A percentile compares a stretch with the other conserved stretches of the same genome.
These are phyloP conservation scores for Anaeromyces robustus DNA, from an alignment of 192 early-diverging fungal genomes.

Conservation along the genomic window DNA sequence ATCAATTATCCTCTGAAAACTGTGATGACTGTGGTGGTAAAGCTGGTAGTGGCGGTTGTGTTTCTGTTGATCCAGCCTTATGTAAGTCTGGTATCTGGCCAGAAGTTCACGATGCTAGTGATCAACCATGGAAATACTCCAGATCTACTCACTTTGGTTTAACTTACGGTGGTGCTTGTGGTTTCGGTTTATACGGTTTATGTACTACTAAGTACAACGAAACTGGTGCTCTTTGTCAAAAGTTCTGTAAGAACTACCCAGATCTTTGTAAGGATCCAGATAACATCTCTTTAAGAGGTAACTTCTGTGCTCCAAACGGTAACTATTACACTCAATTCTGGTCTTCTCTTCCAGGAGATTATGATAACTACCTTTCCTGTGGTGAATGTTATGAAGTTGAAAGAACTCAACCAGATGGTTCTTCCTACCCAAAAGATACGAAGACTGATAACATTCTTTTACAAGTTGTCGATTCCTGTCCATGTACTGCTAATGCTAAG, in stretches of 20 bases:
- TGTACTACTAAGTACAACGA: background rate
- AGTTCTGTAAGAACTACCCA: background rate
- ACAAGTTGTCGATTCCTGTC: conserved; percentile 4
- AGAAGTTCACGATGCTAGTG: background rate
- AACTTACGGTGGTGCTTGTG: background rate
- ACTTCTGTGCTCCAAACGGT: conserved; percentile 7
- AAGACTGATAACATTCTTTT: background rate
- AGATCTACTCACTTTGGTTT: background rate
- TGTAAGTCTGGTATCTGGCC: background rate
- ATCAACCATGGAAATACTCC: background rate
- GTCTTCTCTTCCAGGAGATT: conserved; percentile 6
- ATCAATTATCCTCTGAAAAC: background rate
- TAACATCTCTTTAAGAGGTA: background rate
- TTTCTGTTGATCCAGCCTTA: background rate
- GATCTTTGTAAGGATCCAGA: background rate
- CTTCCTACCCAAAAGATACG: conserved; percentile 1
- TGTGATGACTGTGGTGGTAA: background rate
- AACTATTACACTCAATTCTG: conserved; percentile 7
- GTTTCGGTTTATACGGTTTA: background rate
- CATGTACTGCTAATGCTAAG: conserved; percentile 4
- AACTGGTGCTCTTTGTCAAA: background rate
- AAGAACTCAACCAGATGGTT: conserved; percentile 2
- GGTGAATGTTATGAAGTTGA: conserved; percentile 6
- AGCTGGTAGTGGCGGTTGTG: background rate
- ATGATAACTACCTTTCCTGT: conserved; percentile 5